phyloP scores from a whole-genome alignment of 192 early-diverging fungal species.

The Entophlyctis helioformis region DNA sequence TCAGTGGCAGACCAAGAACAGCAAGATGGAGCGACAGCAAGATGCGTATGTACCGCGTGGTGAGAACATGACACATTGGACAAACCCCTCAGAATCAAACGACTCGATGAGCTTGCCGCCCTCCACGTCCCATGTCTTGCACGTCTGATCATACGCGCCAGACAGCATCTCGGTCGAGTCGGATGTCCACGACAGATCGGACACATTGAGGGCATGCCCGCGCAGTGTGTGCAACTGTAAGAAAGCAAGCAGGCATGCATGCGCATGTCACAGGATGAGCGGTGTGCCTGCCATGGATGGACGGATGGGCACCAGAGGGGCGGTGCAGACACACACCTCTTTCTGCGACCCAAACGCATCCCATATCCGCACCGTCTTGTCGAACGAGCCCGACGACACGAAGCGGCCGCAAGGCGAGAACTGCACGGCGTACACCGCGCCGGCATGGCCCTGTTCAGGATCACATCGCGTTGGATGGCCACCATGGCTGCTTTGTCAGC shows the following conservation, averaged over 20 bases:
- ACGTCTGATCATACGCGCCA: constrained; percentile 69
- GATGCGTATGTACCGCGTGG: constrained; percentile 45
- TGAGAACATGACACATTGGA: constrained; percentile 71
- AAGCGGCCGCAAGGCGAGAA: constrained; percentile 75
- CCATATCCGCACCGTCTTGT: constrained; percentile 87
- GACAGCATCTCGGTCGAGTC: constrained; percentile 58
- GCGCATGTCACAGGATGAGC: no score
- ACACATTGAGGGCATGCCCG: constrained; percentile 64
- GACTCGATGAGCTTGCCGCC: constrained; percentile 45
- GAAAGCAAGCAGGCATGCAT: neutral
- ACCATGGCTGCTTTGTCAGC: neutral
- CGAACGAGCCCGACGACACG: constrained; percentile 86
- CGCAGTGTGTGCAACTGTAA: constrained; percentile 50
- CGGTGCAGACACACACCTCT: constrained; percentile 45
- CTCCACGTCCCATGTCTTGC: constrained; percentile 70
- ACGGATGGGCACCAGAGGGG: no score
- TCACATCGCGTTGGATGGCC: constrained; percentile 1
- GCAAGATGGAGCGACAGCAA: neutral
- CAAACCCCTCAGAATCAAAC: constrained; percentile 68
- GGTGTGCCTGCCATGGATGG: no score
- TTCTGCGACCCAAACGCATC: constrained; percentile 55
- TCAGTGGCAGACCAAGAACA: no score
- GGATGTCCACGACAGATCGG: constrained; percentile 63
- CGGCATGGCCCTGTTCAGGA: constrained; percentile 59
- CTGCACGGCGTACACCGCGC: constrained; percentile 81